These are phyloP conservation scores for Nicotiana rustica DNA, from an alignment of 305 asterid species.

Conservation along the genomic window DNA sequence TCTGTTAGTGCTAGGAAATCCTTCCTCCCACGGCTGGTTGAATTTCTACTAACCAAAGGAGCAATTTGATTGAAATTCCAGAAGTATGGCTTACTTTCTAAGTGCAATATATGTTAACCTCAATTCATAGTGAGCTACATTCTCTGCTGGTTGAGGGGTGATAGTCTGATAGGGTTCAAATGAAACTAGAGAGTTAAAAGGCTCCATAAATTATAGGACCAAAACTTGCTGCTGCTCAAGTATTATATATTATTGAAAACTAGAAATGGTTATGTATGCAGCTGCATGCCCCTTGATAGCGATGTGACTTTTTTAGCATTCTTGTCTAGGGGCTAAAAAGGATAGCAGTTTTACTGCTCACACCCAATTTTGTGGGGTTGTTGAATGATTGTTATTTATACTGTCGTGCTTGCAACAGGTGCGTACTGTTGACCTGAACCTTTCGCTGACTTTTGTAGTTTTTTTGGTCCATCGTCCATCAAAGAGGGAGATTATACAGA, in stretches of 20 bases:
- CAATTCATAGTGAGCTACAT: background rate
- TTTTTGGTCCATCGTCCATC: background rate
- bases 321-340: background rate
- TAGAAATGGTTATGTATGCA: background rate
- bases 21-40: conserved; percentile 3
- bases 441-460: background rate
- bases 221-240: conserved; percentile 19
- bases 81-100: background rate
- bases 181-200: background rate
- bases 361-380: conserved; percentile 5
- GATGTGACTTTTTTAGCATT: background rate
- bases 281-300: background rate
- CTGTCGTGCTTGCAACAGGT: background rate
- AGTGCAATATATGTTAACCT: too few relatives aligned
- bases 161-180: conserved; percentile 14
- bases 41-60: conserved; percentile 19
- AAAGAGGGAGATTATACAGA: background rate
- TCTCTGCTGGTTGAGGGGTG: conserved; percentile 17
- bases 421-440: conserved; percentile 9
- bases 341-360: background rate
- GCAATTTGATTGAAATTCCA: conserved; percentile 13
- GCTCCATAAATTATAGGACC: conserved; percentile 1
- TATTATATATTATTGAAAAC: background rate
- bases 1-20: conserved; percentile 1
- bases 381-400: conserved; percentile 5